Base-by-base conservation (phyloP, 805 yeast genomes). In the Tetrapisispora arboricola region DNA sequence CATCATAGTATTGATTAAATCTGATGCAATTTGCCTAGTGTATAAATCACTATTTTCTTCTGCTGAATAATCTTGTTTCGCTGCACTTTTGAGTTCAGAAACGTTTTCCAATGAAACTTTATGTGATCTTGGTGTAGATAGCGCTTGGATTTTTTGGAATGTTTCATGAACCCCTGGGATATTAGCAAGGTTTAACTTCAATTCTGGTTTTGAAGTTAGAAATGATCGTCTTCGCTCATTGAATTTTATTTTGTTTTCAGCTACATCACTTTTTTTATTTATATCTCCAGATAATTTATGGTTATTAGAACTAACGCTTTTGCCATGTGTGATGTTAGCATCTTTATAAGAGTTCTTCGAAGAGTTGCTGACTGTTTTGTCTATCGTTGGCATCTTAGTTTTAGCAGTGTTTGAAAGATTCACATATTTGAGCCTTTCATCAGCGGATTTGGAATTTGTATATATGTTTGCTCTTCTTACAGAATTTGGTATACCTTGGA, bases 1-100 rank as follows among this genome's bases (percentile, higher is more conserved):
- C 6, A 73, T 50, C 44, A 84, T 63, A 21, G 83, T 71, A 25
- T 70, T 66, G 11, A 78, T 60, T 34, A 78, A 49, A 49, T 67
- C 69, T 3, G 70, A 64, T 1, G 68, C 70, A 42, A 60, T 39
- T 28, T 44, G 45, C 38, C 54, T 57, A 3, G 59, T 53, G 37
- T 46, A 51, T 32, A 39, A 24, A 36, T 40, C 39, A 47, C 50
- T 28, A 43, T 45, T 20, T 44, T 50, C 33, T 38, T 36, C 29
- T 34, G 17, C 28, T 36, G 22, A 15, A 40, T 9, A 32, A 26
- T 27, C 25, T 20, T 27, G 24, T 39, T 30, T 32, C 15, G 24
- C 6, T 6, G n/a, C 28, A 33, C 18, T 38, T 34, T 22, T 38
- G 40, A 19, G 39, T 33, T 18, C 25, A 40, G 10, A 28, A 18